Evolutionary conservation across 805 yeast species (phyloP), one percentile per base, ranked within the genome.

Genomic region (Ogataea trehaloabstinens): DNA sequence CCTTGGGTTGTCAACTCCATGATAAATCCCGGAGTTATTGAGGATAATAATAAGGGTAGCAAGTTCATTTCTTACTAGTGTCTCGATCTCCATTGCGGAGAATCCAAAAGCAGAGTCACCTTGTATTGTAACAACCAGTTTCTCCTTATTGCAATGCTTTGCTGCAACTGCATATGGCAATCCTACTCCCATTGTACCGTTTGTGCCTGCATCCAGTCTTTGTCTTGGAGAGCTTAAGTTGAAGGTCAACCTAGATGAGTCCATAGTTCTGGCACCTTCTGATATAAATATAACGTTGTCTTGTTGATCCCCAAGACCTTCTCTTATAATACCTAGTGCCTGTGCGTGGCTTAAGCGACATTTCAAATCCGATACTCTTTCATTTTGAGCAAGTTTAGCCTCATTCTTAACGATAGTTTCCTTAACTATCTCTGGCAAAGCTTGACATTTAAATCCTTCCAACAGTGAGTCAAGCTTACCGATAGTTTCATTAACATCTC

Each of bases 191-290:
- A 82, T 83, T 0, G 88, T 82, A 1, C 86, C 87, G 59, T 78
- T 80, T 0, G 88, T 82, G 4, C 88, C 89, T 2, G 86, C 85
- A 51, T 82, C 90, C 17, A 82, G 58, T 27, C 86, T 59, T 16
- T 66, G 72, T 42, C 72, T 70, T 0, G 88, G 82, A 2, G 49
- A 47, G 6, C 62, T 58, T 34, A 80, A 66, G 4, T 78, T 75
- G 53, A 82, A 81, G 0, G 82, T 73, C 8, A 78, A 66, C 34
- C 89, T 65, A 2, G 87, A 80, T 17, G 76, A 67, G 48, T 82
- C 89, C 88, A 82, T 82, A 0, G 88, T 80, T 52, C 81, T 80
- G 1, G 89, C 88, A n/a, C 89, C 89, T 56, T 82, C 89, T 4
- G 80, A 69, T 1, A 82, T 72, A 27, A 71, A 65, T 3, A 78